Conservation (phyloP, 495 filamentous ascomycete genomes). For the Xylona heveae region DNA sequence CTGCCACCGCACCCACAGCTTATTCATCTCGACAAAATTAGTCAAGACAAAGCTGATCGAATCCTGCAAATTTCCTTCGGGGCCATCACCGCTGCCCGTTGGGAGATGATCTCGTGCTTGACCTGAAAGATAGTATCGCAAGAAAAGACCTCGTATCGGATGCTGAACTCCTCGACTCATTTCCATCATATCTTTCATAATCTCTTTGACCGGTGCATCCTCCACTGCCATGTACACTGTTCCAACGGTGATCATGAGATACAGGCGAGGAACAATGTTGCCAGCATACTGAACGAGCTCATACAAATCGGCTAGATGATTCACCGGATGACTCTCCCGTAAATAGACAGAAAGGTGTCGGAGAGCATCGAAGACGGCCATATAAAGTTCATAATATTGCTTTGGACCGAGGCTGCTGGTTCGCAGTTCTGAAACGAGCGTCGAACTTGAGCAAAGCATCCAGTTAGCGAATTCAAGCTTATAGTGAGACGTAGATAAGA, state of each 20-base stretch:
- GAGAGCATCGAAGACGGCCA: slow-evolving; percentile 94
- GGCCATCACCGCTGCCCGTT: slow-evolving; percentile 23
- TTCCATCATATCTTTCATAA: slow-evolving; percentile 99
- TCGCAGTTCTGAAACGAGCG: slow-evolving; percentile 87
- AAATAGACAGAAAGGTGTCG: slow-evolving; percentile 93
- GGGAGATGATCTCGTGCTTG: slow-evolving; percentile 24
- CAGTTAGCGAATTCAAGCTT: neutral
- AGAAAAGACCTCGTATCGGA: slow-evolving; percentile 79
- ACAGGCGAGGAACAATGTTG: slow-evolving; percentile 89
- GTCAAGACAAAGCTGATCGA: slow-evolving; percentile 94
- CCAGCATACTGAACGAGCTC: slow-evolving; percentile 98
- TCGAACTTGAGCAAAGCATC: too few species aligned
- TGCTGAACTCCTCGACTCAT: slow-evolving; percentile 98
- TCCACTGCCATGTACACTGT: slow-evolving; percentile 98
- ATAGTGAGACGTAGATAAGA: too few species aligned
- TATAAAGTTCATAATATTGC: slow-evolving; percentile 98
- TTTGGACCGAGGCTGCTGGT: slow-evolving; percentile 91
- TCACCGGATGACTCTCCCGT: slow-evolving; percentile 89
- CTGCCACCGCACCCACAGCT: slow-evolving; percentile 92
- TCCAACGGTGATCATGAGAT: slow-evolving; percentile 96
- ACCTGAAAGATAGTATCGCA: slow-evolving; percentile 58
- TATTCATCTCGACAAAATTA: slow-evolving; percentile 99
- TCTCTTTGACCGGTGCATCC: slow-evolving; percentile 96
- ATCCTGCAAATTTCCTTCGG: slow-evolving; percentile 89
- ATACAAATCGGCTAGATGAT: slow-evolving; percentile 95